Percentiles rank a stretch among this genome's conserved stretches.
These are phyloP conservation scores for Quercus lobata DNA, from an alignment of 331 rosid genomes.

Conservation along the genomic window DNA sequence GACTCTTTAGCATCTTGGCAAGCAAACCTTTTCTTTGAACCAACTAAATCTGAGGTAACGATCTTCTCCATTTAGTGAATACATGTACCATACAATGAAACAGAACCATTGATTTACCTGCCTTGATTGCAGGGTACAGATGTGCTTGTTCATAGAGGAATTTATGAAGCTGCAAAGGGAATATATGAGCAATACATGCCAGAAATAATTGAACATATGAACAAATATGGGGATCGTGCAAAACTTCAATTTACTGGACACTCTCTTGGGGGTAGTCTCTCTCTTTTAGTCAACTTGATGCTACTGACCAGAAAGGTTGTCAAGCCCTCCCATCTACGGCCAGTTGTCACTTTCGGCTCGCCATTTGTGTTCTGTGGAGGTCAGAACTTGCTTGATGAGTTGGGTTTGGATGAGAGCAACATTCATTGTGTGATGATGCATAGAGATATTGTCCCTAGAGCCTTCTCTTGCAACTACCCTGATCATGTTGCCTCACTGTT, in stretches of 20 bases:
- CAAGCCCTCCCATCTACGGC: constrained; percentile 50
- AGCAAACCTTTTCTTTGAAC: constrained; percentile 91
- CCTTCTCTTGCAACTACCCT: constrained; percentile 86
- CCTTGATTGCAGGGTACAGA: constrained; percentile 47
- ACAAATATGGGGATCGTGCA: constrained; percentile 55
- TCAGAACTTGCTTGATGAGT: constrained; percentile 46
- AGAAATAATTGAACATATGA: constrained; percentile 57
- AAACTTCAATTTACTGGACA: constrained; percentile 87
- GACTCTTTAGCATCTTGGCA: constrained; percentile 87
- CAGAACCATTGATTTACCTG: background rate
- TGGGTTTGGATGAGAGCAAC: constrained; percentile 63
- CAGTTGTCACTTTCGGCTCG: constrained; percentile 85
- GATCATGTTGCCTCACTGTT: constrained; percentile 62
- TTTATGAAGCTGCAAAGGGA: constrained; percentile 92
- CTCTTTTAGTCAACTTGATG: constrained; percentile 86
- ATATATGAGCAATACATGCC: constrained; percentile 81
- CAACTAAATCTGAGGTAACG: constrained; percentile 78
- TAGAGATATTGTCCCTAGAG: constrained; percentile 92
- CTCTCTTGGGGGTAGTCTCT: constrained; percentile 89
- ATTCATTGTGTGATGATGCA: constrained; percentile 76
- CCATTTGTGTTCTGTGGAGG: constrained; percentile 93
- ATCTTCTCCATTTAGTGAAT: background rate
- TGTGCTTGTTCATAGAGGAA: constrained; percentile 89
- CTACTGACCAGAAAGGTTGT: constrained; percentile 53
- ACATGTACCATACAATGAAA: background rate